phyloP scores from a whole-genome alignment of 352 stramenopile genomes.

The Phytophthora quininea region DNA sequence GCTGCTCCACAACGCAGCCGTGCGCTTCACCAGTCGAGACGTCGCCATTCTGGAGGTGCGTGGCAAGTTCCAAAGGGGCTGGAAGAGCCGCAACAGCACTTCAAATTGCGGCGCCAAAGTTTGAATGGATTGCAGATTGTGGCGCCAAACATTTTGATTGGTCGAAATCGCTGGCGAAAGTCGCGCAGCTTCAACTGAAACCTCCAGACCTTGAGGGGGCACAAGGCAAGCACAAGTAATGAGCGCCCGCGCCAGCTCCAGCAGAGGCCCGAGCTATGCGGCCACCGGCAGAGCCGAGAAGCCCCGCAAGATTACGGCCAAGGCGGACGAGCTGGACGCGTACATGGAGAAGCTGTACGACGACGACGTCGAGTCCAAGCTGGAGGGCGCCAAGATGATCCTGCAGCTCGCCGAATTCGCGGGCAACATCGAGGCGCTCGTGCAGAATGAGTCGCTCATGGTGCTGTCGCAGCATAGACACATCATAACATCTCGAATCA shows the following conservation, averaged over 20 bases:
- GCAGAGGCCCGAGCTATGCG: conserved; percentile 16
- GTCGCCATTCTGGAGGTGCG: conserved; percentile 36
- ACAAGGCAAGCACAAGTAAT: conserved; percentile 5
- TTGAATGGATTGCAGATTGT: too few species aligned
- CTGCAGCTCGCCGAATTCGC: conserved; percentile 90
- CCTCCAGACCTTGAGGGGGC: conserved; percentile 12
- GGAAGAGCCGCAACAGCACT: too few species aligned
- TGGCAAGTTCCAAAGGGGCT: conserved; percentile 24
- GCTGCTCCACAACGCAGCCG: conserved; percentile 69
- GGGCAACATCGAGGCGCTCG: conserved; percentile 91
- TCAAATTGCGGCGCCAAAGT: too few species aligned
- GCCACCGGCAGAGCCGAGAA: conserved; percentile 34
- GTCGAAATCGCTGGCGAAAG: too few species aligned
- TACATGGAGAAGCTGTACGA: conserved; percentile 96
- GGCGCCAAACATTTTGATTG: too few species aligned
- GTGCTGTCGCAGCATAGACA: conserved; percentile 30
- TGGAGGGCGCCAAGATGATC: conserved; percentile 92
- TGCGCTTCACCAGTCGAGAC: conserved; percentile 68
- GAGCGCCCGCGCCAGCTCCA: conserved; percentile 38
- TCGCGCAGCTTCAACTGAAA: conserved; percentile 31
- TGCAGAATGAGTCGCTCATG: conserved; percentile 96
- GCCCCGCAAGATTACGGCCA: conserved; percentile 60
- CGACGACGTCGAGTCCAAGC: conserved; percentile 85
- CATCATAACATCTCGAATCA: neutral
- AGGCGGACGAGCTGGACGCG: conserved; percentile 86